Base-by-base conservation (phyloP, 208 protist species). In the Trypanosoma grayi region DNA sequence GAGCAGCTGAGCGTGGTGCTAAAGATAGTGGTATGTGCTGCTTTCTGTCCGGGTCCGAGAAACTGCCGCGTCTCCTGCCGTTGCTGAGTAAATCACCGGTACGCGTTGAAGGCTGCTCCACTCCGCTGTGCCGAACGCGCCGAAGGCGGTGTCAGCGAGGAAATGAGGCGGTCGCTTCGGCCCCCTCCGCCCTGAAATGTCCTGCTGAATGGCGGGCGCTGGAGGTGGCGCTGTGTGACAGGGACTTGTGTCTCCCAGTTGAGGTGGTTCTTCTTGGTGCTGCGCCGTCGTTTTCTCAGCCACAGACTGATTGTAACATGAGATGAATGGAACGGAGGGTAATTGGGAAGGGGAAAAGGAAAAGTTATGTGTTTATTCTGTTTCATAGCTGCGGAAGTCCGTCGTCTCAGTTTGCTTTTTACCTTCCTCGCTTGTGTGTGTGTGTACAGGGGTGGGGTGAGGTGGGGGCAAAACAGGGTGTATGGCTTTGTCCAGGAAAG, bases 191-290 rank as follows among this genome's bases (percentile, higher is more conserved):
- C 24, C 9, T 7, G 18, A 25, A 10, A 4, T 20, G 20, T 2
- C 20, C 37, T 33, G 57, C 34, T 18, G 24, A 13, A 14, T 66
- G 46, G 48, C 11, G 25, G 4, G 37, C 25, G 24, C 46, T 55
- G 36, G 47, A 66, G 34, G 11, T 28, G 14, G 5, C 14, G 27
- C 28, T 66, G 34, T 66, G 48, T 33, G 60, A 66, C 37, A 22
- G 4, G 16, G 25, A 66, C 16, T 25, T 40, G 11, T 66, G 60
- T 20, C 4, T 44, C 20, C 60, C 60, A 18, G 60, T 66, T 3
- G 60, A 66, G 34, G 37, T 66, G 28, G 60, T 66, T 2, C 28
- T n/a, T 36, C 37, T 66, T 43, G 46, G 47, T 22, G 24, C 48
- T 6, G n/a, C 14, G 14, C n/a, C 27, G 16, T 3, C n/a, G 48